Base-by-base conservation (phyloP, 1,284 basidiomycete genomes). In the Inonotus hispidus region DNA sequence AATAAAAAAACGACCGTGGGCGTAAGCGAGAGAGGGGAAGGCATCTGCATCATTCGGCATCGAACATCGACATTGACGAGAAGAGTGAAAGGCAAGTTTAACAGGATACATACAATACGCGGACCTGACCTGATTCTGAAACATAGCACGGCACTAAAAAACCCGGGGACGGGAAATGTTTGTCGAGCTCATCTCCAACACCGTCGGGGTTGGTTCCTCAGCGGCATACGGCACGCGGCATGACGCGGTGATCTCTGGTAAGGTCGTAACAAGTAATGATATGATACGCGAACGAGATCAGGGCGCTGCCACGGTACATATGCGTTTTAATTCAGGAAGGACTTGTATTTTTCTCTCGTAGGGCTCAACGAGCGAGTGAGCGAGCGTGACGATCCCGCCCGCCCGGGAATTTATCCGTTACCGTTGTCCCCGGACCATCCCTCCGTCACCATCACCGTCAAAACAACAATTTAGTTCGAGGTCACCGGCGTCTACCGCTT, bases 251-350 rank as follows among this genome's bases (percentile, higher is more conserved):
- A 49, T 49, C 45, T 47, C 45, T 47, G 45, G 6, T 11, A n/a
- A 23, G 49, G 27, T n/a, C 13, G 25, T 21, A 14, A 52, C 14
- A n/a, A 35, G 11, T 32, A n/a, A n/a, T n/a, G n/a, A n/a, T n/a
- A 35, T 58, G 56, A 58, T 49, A 58, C 45, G 56, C 46, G 56
- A 52, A 58, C 49, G 35, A 38, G 43, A 58, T 58, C 56, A 58
- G 32, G n/a, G 29, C 50, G 29, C 55, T 39, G 45, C 27, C 56
- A 46, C 56, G 56, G 56, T n/a, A 45, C 49, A 58, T 49, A 47
- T 23, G 56, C 45, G 37, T 4, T 49, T 37, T 21, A 49, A 58
- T 49, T n/a, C 25, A 38, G 56, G 56, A 49, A 58, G 27, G 41
- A 19, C 45, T 56, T 56, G 54, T 46, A 56, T 45, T 46, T 10